phyloP scores from a whole-genome alignment of 2,329 filamentous ascomycete species.

The Ophiostoma fasciatum region DNA sequence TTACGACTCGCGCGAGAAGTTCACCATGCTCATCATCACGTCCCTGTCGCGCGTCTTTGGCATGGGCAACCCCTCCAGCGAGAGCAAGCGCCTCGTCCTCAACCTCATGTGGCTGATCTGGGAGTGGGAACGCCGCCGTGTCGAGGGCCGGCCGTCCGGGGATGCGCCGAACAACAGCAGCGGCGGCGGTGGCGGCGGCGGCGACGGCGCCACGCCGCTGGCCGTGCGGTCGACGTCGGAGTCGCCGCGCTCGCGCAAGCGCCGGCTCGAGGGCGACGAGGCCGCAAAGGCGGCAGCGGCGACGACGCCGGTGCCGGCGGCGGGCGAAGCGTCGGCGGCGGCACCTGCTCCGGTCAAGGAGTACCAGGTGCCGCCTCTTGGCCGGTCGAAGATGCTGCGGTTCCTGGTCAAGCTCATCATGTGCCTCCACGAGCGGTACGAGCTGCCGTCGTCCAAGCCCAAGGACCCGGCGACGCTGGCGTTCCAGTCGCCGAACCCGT shows the following conservation, averaged over 20 bases:
- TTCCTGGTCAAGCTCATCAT: conserved; percentile 95
- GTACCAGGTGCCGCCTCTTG: conserved; percentile 50
- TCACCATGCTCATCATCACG: conserved; percentile 75
- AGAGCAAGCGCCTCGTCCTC: conserved; percentile 80
- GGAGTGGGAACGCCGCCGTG: conserved; percentile 78
- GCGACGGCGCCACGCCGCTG: conserved; percentile 4
- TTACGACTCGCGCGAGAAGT: conserved; percentile 87
- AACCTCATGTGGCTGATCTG: conserved; percentile 85
- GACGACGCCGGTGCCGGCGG: not conserved
- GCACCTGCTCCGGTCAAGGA: conserved; percentile 37
- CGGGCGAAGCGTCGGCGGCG: conserved; percentile 19
- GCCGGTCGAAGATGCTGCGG: conserved; percentile 73
- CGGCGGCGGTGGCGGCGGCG: not conserved
- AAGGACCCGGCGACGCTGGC: conserved; percentile 34
- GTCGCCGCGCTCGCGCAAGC: conserved; percentile 61
- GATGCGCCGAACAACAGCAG: too few species aligned
- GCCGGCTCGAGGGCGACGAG: conserved; percentile 53
- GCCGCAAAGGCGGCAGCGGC: conserved; percentile 13
- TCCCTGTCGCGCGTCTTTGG: conserved; percentile 78
- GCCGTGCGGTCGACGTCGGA: conserved; percentile 35
- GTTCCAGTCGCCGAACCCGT: conserved; percentile 34
- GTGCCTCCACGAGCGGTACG: conserved; percentile 72
- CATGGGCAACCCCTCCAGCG: conserved; percentile 70
- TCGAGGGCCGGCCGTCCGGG: conserved; percentile 38
- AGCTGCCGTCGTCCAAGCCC: conserved; percentile 54